A percentile compares a stretch with the other conserved stretches of the same genome.
phyloP scores from a whole-genome alignment of 106 monocot genomes.

The Hemerocallis citrina region DNA sequence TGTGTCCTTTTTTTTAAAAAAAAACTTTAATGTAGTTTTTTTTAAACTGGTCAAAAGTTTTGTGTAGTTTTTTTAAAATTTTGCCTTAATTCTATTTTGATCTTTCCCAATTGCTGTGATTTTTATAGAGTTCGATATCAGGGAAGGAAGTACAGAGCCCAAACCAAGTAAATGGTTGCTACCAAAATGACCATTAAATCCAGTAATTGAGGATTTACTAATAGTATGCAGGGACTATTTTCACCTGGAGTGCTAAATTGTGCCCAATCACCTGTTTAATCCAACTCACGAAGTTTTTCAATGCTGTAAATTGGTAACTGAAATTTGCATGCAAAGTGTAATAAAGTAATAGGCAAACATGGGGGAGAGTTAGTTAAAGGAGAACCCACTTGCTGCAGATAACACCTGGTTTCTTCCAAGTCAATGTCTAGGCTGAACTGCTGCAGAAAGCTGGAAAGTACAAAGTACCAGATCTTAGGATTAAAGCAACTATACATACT shows the following conservation, averaged over 20 bases:
- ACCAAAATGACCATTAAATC: slow-evolving; percentile 12
- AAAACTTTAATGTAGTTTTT: too few relatives aligned
- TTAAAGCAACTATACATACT: too few relatives aligned
- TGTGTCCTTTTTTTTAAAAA: too few relatives aligned
- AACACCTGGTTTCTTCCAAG: slow-evolving; percentile 36
- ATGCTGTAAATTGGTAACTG: too few relatives aligned
- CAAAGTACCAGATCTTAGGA: too few relatives aligned
- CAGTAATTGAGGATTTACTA: slow-evolving; percentile 26
- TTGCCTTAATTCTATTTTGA: too few relatives aligned
- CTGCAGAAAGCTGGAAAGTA: slow-evolving; percentile 37
- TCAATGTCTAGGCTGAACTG: slow-evolving; percentile 47
- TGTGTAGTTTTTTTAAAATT: too few relatives aligned
- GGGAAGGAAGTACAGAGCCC: slow-evolving; percentile 35
- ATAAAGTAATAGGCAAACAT: slow-evolving; percentile 22
- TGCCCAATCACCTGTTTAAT: slow-evolving; percentile 23
- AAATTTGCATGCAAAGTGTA: too few relatives aligned
- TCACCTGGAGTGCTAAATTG: slow-evolving; percentile 40
- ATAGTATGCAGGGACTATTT: slow-evolving; percentile 21
- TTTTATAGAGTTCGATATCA: slow-evolving; percentile 40
- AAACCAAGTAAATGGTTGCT: slow-evolving; percentile 34
- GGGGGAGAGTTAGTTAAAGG: slow-evolving; percentile 52
- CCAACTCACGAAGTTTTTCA: not conserved
- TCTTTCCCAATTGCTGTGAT: slow-evolving; percentile 57
- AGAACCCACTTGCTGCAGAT: slow-evolving; percentile 41
- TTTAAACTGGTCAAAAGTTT: too few relatives aligned